Evolutionary conservation across 1,284 basidiomycete genomes (phyloP).

Genomic region (Sporisorium exsertum): DNA sequence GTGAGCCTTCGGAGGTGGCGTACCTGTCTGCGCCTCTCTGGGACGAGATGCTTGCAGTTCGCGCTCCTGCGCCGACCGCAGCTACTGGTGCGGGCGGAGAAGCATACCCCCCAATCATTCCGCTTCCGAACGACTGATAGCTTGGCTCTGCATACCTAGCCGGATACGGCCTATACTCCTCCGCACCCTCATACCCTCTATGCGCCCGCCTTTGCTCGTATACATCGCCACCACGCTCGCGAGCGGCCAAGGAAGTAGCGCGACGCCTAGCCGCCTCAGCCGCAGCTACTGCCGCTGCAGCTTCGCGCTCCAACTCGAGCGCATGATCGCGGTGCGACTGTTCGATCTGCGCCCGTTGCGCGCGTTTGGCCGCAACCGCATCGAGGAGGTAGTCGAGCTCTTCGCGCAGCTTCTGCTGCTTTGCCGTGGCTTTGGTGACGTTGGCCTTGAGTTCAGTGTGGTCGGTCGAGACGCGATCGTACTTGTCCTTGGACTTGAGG

Average conservation of each 20-base stretch:
- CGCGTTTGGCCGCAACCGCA: conserved; percentile 34
- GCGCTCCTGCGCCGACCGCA: background rate
- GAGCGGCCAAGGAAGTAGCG: conserved; percentile 11
- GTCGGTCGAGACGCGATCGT: conserved; percentile 48
- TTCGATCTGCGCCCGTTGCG: conserved; percentile 29
- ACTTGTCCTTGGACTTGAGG: conserved; percentile 57
- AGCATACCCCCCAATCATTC: conserved; percentile 16
- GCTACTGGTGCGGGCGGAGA: conserved; percentile 15
- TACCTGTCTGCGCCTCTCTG: conserved; percentile 26
- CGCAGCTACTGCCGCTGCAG: conserved; percentile 34
- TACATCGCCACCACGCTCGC: conserved; percentile 16
- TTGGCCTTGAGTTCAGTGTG: conserved; percentile 43
- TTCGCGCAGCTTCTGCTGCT: conserved; percentile 48
- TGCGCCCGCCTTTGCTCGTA: conserved; percentile 14
- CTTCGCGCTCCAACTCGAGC: conserved; percentile 38
- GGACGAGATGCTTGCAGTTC: background rate
- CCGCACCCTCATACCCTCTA: conserved; percentile 14
- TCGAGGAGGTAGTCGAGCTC: conserved; percentile 53
- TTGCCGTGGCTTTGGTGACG: conserved; percentile 33
- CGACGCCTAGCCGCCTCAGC: conserved; percentile 32
- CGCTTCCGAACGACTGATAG: conserved; percentile 24
- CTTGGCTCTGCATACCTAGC: conserved; percentile 27
- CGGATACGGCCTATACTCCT: conserved; percentile 25
- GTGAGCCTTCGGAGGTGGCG: conserved; percentile 16
- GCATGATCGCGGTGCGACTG: conserved; percentile 33